Base-by-base conservation (phyloP, 441 rosid species). In the Brassica hybrid region DNA sequence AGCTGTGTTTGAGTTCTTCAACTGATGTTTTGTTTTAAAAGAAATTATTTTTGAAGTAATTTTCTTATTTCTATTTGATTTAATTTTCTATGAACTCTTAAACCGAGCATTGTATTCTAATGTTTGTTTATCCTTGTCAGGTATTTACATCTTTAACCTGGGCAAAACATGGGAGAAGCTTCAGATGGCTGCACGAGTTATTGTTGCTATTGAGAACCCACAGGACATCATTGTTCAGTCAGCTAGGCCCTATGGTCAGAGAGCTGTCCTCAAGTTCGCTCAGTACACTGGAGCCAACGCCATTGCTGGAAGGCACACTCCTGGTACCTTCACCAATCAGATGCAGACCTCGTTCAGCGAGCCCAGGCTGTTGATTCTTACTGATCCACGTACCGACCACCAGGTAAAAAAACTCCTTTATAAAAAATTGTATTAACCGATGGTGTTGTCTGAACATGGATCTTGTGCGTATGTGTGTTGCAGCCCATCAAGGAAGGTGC, bases 91-190 rank as follows among this genome's bases (percentile, higher is more conserved):
- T 30, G 34, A 34, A 34, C 41, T 34, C 0, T 34, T 34, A 7
- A 30, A 30, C 34, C 1, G 1, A 30, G 34, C 7, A 12, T 45
- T 2, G 12, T 13, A 45, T 6, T 45, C 14, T 52, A 6, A 1
- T 0, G 11, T 14, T 18, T 56, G 61, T 17, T 54, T 3, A 1
- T 6, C 23, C 67, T 18, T 19, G 0, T 71, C 54, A 93, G 98
- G 99, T 7, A 93, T 93, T 36, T 91, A 93, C 79, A 94, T 94
- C 38, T 87, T 94, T 54, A 94, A 94, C 70, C 93, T 94, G 0
- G 98, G 98, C 0, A 93, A 91, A 79, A 94, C 97, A n/a, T 94
- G 97, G 99, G 99, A 94, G 4, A 94, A 94, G 71, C 97, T 93
- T 6, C 88, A 82, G 76, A 70, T 94, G 83, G 98, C 98, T 27